Percentiles rank a stretch among this genome's conserved stretches.
Conservation (phyloP, 2,329 filamentous ascomycete genomes). For the Aaosphaeria arxii region DNA sequence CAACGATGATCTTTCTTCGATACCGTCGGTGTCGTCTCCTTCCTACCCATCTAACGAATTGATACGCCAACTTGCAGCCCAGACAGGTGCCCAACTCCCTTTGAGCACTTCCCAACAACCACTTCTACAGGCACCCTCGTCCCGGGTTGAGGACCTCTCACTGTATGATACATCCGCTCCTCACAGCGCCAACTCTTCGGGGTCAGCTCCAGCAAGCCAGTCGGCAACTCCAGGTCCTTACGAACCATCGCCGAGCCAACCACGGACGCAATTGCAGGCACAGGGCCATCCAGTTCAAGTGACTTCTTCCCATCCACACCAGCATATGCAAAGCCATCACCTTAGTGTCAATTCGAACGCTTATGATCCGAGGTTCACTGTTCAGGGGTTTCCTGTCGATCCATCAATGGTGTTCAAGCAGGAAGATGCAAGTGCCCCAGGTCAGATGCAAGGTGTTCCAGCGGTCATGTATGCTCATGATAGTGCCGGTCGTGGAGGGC, state of each 20-base stretch:
- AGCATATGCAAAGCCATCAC: slow-evolving; percentile 30
- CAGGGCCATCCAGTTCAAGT: slow-evolving; percentile 24
- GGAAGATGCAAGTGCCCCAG: slow-evolving; percentile 6
- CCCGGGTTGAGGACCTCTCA: slow-evolving; percentile 33
- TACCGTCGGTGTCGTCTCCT: slow-evolving; percentile 23
- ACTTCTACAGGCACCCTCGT: slow-evolving; percentile 25
- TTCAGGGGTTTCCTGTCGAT: slow-evolving; percentile 33
- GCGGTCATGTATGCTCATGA: slow-evolving; percentile 9
- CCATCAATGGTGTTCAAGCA: slow-evolving; percentile 35
- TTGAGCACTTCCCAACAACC: slow-evolving; percentile 30
- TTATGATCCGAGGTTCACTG: slow-evolving; percentile 31
- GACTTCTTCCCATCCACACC: slow-evolving; percentile 21
- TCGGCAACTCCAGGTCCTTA: slow-evolving; percentile 34
- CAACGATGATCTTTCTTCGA: slow-evolving; percentile 23
- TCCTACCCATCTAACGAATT: slow-evolving; percentile 31
- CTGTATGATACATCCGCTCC: slow-evolving; percentile 27
- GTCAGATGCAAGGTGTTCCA: slow-evolving; percentile 10
- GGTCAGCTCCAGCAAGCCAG: slow-evolving; percentile 27
- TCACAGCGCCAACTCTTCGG: slow-evolving; percentile 31
- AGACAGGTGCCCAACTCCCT: slow-evolving; percentile 33
- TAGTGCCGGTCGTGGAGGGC: slow-evolving; percentile 6
- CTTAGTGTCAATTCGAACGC: slow-evolving; percentile 24
- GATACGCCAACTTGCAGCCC: slow-evolving; percentile 33
- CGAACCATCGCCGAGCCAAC: slow-evolving; percentile 20
- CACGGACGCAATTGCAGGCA: slow-evolving; percentile 7